These are phyloP conservation scores for Coprinellus aureogranulatus DNA, from an alignment of 768 basidiomycete species.

Conservation along the genomic window DNA sequence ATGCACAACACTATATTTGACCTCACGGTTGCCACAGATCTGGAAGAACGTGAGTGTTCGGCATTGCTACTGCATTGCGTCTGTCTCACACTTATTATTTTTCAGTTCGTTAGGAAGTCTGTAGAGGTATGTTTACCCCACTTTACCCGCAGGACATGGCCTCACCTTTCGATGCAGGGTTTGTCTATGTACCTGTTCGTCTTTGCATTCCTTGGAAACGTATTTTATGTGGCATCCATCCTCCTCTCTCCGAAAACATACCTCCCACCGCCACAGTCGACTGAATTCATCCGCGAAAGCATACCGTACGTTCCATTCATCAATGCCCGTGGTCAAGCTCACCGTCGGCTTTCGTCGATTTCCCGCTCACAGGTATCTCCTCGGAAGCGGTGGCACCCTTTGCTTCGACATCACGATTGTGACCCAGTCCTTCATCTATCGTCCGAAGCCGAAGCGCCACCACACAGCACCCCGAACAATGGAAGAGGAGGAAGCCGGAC, in stretches of 20 bases:
- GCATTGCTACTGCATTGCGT: background rate
- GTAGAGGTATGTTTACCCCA: constrained; percentile 56
- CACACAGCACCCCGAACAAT: constrained; percentile 21
- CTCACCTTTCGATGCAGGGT: constrained; percentile 52
- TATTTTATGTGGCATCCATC: constrained; percentile 90
- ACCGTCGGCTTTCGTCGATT: background rate
- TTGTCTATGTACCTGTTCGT: constrained; percentile 92
- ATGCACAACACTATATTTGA: constrained; percentile 90
- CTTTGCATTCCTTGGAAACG: constrained; percentile 91
- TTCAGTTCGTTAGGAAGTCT: constrained; percentile 87
- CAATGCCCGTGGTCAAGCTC: constrained; percentile 1
- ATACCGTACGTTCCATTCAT: constrained; percentile 65
- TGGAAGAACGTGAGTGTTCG: constrained; percentile 93
- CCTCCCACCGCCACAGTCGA: constrained; percentile 57
- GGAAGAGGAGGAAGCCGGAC: constrained; percentile 49
- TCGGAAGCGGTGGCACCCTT: constrained; percentile 91
- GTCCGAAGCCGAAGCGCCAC: constrained; percentile 44
- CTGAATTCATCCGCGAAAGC: constrained; percentile 72
- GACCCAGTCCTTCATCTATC: constrained; percentile 78
- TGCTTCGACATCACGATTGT: constrained; percentile 93
- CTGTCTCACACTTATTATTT: constrained; percentile 4
- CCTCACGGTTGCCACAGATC: constrained; percentile 92
- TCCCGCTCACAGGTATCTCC: constrained; percentile 60
- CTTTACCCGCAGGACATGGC: too few relatives aligned
- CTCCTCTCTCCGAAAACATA: constrained; percentile 67